Conservation (phyloP, 257 asterid genomes). For the Solanum clarkiae region DNA sequence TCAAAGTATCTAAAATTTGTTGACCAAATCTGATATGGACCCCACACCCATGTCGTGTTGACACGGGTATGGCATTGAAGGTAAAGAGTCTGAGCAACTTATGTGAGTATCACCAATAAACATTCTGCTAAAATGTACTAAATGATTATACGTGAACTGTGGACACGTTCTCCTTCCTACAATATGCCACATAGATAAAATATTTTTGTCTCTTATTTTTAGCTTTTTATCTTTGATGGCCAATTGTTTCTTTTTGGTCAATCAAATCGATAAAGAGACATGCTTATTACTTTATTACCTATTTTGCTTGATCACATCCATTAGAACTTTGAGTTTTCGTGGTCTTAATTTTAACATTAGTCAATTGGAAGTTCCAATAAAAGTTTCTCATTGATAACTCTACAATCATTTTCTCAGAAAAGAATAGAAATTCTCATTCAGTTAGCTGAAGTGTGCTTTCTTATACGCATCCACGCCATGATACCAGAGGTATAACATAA, state of each 20-base stretch:
- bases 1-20: too few relatives aligned
- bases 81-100: too few relatives aligned
- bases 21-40: too few relatives aligned
- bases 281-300: neutral
- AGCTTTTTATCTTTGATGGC: neutral
- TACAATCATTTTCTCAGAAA: neutral
- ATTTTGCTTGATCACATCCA: neutral
- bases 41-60: too few relatives aligned
- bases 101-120: neutral
- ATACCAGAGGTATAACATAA: neutral
- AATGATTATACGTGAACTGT: neutral
- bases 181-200: neutral
- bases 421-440: neutral
- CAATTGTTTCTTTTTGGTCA: neutral
- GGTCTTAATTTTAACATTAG: neutral
- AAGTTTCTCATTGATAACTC: neutral
- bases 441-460: neutral
- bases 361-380: neutral
- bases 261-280: neutral
- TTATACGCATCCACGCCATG: neutral
- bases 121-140: neutral
- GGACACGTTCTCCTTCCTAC: neutral
- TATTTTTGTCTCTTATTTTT: neutral
- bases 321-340: neutral
- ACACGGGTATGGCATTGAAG: too few relatives aligned